Base-by-base conservation (phyloP, 768 basidiomycete genomes). In the Mycena indigotica region DNA sequence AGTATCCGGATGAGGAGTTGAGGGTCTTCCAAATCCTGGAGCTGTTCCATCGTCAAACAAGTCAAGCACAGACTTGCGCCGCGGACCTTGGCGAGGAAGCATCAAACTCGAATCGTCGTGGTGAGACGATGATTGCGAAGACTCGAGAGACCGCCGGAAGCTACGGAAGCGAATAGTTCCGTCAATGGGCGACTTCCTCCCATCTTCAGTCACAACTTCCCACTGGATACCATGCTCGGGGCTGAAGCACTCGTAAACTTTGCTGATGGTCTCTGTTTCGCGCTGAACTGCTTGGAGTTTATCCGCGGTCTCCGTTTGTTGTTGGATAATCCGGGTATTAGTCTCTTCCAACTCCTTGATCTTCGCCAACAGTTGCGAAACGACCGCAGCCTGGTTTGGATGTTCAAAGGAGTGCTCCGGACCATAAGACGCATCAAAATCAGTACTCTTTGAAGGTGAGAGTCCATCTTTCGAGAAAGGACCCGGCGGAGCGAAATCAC, bases 331-430 rank as follows among this genome's bases (percentile, higher is more conserved):
- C 54, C 82, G 80, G 5, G 73, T 60, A 62, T 93, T 93, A 2
- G 88, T 82, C 35, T 85, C 80, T 65, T 93, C 89, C 1, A 93
- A 78, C 67, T 93, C 91, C 46, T 80, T 77, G 50, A 93, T 88
- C 73, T 93, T 93, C 16, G 74, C 67, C 40, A 92, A 72, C 5
- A 93, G 81, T 67, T 90, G 86, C 10, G 84, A 76, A n/a, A 93
- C 81, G 52, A 93, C 77, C 61, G 70, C 74, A 62, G 78, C 83
- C 70, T 87, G 75, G 17, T 65, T 67, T 5, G 32, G 61, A 51
- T 51, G 62, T 65, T 45, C 65, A 57, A 26, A 63, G 4, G 24
- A 3, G 15, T 24, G 55, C 26, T 62, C 62, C 5, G 45, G 13
- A 12, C 38, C 62, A 39, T 63, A 59, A 3, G 55, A 59, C 15